Evolutionary conservation across 2,329 filamentous ascomycete genomes (phyloP).

Genomic region (Colletotrichum sansevieriae): DNA sequence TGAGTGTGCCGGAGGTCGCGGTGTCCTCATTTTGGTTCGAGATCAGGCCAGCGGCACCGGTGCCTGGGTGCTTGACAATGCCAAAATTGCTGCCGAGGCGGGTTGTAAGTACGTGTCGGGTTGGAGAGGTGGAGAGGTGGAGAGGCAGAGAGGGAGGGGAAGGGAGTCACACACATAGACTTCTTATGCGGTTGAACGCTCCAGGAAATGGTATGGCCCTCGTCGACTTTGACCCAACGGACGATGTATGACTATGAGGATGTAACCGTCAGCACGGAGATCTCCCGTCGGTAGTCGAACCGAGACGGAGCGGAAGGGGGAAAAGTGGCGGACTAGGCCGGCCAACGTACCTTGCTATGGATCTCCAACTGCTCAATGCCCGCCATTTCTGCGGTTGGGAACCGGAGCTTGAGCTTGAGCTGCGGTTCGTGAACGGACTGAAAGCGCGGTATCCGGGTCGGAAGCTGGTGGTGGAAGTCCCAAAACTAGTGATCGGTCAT

Average conservation of each 20-base stretch:
- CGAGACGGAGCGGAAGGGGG: slow-evolving; percentile 27
- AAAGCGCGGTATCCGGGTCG: background rate
- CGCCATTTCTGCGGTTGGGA: slow-evolving; percentile 71
- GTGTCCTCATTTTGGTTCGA: slow-evolving; percentile 58
- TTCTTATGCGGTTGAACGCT: slow-evolving; percentile 98
- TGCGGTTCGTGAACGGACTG: background rate
- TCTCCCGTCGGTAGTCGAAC: background rate
- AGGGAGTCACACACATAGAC: slow-evolving; percentile 74
- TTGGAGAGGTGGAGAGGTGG: background rate
- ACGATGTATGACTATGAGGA: slow-evolving; percentile 91
- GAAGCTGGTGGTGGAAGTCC: background rate
- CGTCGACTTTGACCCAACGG: slow-evolving; percentile 93
- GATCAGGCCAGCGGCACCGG: slow-evolving; percentile 65
- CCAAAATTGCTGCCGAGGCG: slow-evolving; percentile 80
- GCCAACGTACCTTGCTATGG: slow-evolving; percentile 85
- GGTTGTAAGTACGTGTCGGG: slow-evolving; percentile 26
- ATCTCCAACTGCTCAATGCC: slow-evolving; percentile 97
- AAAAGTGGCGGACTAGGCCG: slow-evolving; percentile 6
- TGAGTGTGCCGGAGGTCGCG: slow-evolving; percentile 62
- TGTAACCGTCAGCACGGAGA: slow-evolving; percentile 32
- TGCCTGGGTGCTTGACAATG: slow-evolving; percentile 95
- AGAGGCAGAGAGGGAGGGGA: slow-evolving; percentile 6
- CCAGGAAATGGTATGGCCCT: slow-evolving; percentile 95
- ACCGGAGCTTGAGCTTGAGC: slow-evolving; percentile 26
- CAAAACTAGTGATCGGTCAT: slow-evolving; percentile 31